phyloP scores from a whole-genome alignment of 352 stramenopile species.

The Globisporangium spiculum region DNA sequence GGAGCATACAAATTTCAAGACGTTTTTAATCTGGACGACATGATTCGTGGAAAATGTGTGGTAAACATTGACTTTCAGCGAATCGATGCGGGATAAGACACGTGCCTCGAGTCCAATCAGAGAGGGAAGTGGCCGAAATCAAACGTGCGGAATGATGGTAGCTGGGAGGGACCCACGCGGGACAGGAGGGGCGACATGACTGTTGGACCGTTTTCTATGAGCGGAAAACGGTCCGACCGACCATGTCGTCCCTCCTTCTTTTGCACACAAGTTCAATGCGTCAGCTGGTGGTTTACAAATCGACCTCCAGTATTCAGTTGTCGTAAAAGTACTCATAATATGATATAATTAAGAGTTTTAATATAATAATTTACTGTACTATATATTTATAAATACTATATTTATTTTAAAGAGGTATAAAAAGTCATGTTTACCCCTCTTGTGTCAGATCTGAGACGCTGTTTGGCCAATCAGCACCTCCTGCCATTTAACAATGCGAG shows the following conservation, averaged over 20 bases:
- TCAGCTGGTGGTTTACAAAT: background rate
- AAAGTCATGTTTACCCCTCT: background rate
- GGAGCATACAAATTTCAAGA: slow-evolving; percentile 10
- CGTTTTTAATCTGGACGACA: background rate
- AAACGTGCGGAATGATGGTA: slow-evolving; percentile 5
- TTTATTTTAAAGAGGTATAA: background rate
- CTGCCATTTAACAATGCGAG: slow-evolving; percentile 9
- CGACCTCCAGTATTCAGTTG: background rate
- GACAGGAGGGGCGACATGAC: slow-evolving; percentile 7
- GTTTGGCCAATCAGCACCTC: slow-evolving; percentile 11
- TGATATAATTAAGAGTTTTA: too few relatives aligned
- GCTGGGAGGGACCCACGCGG: background rate
- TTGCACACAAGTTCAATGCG: background rate
- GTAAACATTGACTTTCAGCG: slow-evolving; percentile 13
- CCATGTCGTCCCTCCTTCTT: background rate
- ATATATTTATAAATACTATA: too few relatives aligned
- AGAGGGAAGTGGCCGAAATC: background rate
- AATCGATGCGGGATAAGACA: slow-evolving; percentile 11
- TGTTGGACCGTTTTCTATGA: background rate
- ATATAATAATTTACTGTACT: too few relatives aligned
- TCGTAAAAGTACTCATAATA: background rate
- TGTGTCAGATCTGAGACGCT: background rate
- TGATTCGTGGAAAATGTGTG: slow-evolving; percentile 8
- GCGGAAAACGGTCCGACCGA: background rate
- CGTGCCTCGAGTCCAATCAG: slow-evolving; percentile 22